These are phyloP conservation scores for Amanita muscaria DNA, from an alignment of 768 basidiomycete species.

Conservation along the genomic window DNA sequence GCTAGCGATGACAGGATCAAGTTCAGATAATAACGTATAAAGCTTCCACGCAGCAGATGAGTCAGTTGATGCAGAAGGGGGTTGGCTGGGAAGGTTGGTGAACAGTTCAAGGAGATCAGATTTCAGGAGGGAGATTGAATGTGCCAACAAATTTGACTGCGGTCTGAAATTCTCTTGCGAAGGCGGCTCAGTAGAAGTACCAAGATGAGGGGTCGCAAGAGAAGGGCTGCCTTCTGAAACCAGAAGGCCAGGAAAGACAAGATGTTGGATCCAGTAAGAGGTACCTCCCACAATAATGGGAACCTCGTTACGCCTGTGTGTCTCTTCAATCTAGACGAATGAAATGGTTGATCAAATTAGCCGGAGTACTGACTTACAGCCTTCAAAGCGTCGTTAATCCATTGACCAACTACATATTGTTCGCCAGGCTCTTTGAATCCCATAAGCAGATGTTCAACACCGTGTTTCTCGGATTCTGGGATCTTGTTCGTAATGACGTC, in stretches of 20 bases:
- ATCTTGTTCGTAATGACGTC: conserved; percentile 95
- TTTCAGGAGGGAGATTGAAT: conserved; percentile 37
- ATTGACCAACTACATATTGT: conserved; percentile 81
- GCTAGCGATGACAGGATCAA: conserved; percentile 68
- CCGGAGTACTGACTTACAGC: conserved; percentile 43
- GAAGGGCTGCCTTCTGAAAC: conserved; percentile 19
- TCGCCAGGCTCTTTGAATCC: conserved; percentile 80
- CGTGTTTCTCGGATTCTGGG: conserved; percentile 61
- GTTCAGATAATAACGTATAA: conserved; percentile 49
- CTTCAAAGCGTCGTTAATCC: conserved; percentile 74
- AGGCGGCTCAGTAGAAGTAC: conserved; percentile 3
- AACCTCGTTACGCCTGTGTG: conserved; percentile 50
- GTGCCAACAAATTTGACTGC: conserved; percentile 28
- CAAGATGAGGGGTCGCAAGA: neutral
- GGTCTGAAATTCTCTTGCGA: conserved; percentile 1
- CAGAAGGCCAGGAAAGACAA: conserved; percentile 80
- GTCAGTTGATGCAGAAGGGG: conserved; percentile 46
- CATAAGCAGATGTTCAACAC: conserved; percentile 86
- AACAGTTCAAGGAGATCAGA: conserved; percentile 42
- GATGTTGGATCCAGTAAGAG: conserved; percentile 95
- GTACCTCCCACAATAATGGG: conserved; percentile 96
- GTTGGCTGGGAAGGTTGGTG: conserved; percentile 46
- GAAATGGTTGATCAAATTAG: neutral
- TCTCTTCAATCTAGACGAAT: conserved; percentile 59
- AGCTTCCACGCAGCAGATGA: conserved; percentile 54